A percentile compares a stretch with the other conserved stretches of the same genome.
Conservation (phyloP, 257 asterid genomes). For the Coffea eugenioides region DNA sequence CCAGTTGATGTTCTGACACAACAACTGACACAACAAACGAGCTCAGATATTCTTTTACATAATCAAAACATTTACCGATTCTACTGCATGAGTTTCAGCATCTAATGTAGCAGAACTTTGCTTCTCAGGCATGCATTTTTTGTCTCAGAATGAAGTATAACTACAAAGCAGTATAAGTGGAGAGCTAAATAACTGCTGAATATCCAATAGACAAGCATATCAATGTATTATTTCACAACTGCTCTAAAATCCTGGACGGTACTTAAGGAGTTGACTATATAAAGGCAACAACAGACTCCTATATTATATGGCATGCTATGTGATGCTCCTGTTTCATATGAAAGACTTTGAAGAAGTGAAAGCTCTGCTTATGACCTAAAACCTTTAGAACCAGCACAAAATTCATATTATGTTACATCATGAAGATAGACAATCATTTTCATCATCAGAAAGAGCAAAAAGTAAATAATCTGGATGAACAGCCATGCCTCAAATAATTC, state of each 20-base stretch:
- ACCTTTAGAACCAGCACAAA: neutral
- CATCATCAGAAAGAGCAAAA: neutral
- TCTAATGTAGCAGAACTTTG: neutral
- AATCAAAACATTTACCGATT: neutral
- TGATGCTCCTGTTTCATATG: neutral
- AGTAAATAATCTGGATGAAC: slow-evolving; percentile 12
- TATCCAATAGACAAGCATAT: neutral
- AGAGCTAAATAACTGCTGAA: neutral
- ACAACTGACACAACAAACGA: neutral
- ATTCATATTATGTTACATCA: neutral
- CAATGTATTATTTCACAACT: neutral
- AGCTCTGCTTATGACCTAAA: neutral
- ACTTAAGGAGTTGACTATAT: neutral
- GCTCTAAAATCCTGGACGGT: neutral
- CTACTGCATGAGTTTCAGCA: neutral
- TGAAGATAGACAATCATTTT: neutral
- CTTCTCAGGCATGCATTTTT: neutral
- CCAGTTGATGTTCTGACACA: too few relatives aligned
- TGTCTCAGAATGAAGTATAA: neutral
- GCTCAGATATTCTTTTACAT: neutral
- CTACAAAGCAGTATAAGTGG: neutral
- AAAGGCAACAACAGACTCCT: neutral
- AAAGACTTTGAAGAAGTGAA: neutral
- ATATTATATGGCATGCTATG: neutral
- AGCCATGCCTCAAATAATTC: slow-evolving; percentile 73